Base-by-base conservation (phyloP, 2,329 filamentous ascomycete species). In the Pestalotiopsis sp. region DNA sequence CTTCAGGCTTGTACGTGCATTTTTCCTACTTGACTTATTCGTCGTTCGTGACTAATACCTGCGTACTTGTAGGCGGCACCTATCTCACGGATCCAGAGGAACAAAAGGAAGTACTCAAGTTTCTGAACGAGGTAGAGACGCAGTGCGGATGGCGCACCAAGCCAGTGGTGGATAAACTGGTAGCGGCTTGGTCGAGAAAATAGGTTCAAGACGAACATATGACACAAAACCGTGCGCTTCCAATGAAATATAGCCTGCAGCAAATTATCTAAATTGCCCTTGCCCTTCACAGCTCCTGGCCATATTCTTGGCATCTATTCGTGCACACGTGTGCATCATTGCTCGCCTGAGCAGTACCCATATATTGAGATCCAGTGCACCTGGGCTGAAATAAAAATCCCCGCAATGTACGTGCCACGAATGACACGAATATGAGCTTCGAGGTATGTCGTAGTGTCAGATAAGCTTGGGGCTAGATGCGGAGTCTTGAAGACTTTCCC, bases 111-210 rank as follows among this genome's bases (percentile, higher is more conserved):
- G 1, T 79, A 78, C 6, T 80, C 69, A 5, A 76, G 72, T 7
- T 75, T 75, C 2, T 79, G 78, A 36, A 79, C 73, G 27, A 74
- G 73, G n/a, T 74, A 70, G 4, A 80, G 70, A 17, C 76, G 72
- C 17, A 76, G 75, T 4, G 80, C 77, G 67, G 83, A 79, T 36
- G 79, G 0, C 82, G 82, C 1, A 82, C 83, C 5, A 84, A 73
- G 11, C 83, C 83, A 2, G 83, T 85, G 3, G 83, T 84, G 0
- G 83, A 80, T 0, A 77, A 82, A 14, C 85, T 77, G 80, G 86
- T 83, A 64, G 87, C 78, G 14, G 87, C 76, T 0, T 85, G 85
- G 1, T 78, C 81, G 3, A 75, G 78, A 13, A 78, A 23, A 60
- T 67, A 52, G 57, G 11, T 17, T 59, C 25, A 23, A 38, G 20